Base-by-base conservation (phyloP, 1,139 yeast genomes). In the Yamadazyma triangularis region DNA sequence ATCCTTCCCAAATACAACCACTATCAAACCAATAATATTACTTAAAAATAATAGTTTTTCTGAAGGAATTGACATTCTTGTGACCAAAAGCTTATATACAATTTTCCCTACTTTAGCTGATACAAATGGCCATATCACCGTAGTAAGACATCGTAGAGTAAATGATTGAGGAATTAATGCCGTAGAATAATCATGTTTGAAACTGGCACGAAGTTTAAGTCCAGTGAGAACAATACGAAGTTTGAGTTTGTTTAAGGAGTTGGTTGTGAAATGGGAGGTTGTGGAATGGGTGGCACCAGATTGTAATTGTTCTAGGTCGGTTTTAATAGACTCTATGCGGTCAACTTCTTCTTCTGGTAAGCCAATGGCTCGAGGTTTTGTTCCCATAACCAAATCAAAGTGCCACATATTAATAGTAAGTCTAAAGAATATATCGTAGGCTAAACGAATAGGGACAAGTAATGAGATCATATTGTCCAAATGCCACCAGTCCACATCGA, bases 361-460 rank as follows among this genome's bases (percentile, higher is more conserved):
- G 27, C 53, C 49, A 42, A 66, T 63, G 16, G 67, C 64, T 27
- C 70, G 40, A 4, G 72, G 70, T 28, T 60, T 48, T 2, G 52
- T 44, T 3, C 47, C 41, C 45, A 59, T 44, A 6, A 60, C 47
- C 5, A 62, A 35, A 29, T 57, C 51, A 37, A 72, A 75, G 43
- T 73, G 72, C 2, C 60, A 30, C 29, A 69, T 55, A 44, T 75
- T 74, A 28, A 73, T 42, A 0, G 75, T 64, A 13, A 70, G 31
- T 15, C 65, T 51, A 42, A 57, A 68, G 13, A 67, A 28, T 2
- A 64, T 22, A 30, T 58, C 65, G 45, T 74, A 73, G 0, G 50
- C 29, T 53, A 64, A 56, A 30, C 72, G 53, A 6, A 53, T 24
- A 0, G 72, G 71, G 29, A 64, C 44, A n/a, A 61, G 26, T 44